Percentiles rank a stretch among this genome's conserved stretches.
Conservation (phyloP, 768 basidiomycete species). For the Calocera viscosa region DNA sequence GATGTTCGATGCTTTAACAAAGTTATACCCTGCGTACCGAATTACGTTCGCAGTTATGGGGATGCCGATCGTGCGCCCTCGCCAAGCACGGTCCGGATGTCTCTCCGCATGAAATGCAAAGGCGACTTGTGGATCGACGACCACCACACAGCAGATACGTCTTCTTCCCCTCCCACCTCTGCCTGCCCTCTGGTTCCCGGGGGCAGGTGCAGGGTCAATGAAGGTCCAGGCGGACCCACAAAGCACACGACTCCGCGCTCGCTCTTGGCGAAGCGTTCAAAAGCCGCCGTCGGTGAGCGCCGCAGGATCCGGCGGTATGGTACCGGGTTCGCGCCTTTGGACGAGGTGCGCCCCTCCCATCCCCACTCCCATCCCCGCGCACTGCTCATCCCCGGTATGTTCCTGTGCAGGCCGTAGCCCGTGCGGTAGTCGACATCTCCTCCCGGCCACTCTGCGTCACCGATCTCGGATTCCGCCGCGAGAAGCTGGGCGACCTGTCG, state of each 20-base stretch:
- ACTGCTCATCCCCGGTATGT: conserved; percentile 10
- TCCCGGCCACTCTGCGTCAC: conserved; percentile 92
- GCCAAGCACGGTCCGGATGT: conserved; percentile 96
- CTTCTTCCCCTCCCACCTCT: too few relatives aligned
- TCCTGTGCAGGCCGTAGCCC: conserved; percentile 71
- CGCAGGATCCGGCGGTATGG: conserved; percentile 91
- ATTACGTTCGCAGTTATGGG: too few relatives aligned
- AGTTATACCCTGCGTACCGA: too few relatives aligned
- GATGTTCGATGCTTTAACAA: too few relatives aligned
- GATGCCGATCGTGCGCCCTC: too few relatives aligned
- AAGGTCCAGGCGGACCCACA: too few relatives aligned
- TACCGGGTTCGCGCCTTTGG: conserved; percentile 89
- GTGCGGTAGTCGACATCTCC: conserved; percentile 97
- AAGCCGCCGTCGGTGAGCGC: conserved; percentile 83
- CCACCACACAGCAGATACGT: conserved; percentile 97
- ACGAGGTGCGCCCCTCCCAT: conserved; percentile 52
- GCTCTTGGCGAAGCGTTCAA: conserved; percentile 87
- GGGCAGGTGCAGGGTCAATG: too few relatives aligned
- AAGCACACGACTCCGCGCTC: conserved; percentile 80
- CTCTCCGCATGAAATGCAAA: conserved; percentile 76
- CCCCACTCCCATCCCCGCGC: conserved; percentile 7
- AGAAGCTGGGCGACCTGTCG: conserved; percentile 88
- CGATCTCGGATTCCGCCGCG: conserved; percentile 72
- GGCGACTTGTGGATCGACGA: conserved; percentile 98
- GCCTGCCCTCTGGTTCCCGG: too few relatives aligned